Evolutionary conservation across 192 early-diverging fungal species (phyloP), one percentile per base, ranked within the genome.

Genomic region (Chytriomyces confervae): DNA sequence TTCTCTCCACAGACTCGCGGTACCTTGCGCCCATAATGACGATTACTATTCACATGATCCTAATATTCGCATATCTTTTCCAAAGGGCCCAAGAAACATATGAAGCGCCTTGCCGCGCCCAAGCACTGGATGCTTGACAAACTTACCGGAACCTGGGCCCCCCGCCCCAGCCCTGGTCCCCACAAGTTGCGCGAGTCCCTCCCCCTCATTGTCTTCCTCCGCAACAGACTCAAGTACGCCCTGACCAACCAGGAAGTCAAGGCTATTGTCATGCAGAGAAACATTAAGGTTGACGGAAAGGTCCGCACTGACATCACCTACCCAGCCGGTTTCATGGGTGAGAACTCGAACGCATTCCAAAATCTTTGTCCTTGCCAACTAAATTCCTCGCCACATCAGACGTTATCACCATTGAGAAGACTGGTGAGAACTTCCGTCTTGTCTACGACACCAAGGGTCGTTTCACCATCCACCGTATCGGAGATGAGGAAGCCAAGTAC

Each of bases 91-190:
- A 97, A 96, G 91, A 98, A 99, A 92, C 98, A 99, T 88, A 91
- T 99, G 92, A 99, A 99, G 95, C 95, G 98, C 80, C 92, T 99
- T 78, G 89, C 87, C 84, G 96, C 98, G 64, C 98, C 98, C 88
- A 96, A 96, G 92, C 96, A 98, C 93, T 99, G 98, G 98, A 97
- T 99, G 96, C 92, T 99, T 83, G 97, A 98, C 95, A 99, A 99
- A 88, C 94, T 99, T 78, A 95, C 96, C 86, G 98, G 98, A 84
- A 97, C 92, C 82, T 95, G 92, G 91, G 97, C 97, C 72, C 97
- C 97, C 78, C 94, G 94, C 89, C 97, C 96, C 61, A 93, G 93
- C 75, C 86, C 96, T 82, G 98, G 98, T 90, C 98, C 98, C 72
- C 97, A 99, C 95, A 99, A 98, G 94, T 91, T 93, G 82, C 95